Percentiles rank a stretch among this genome's conserved stretches.
These are phyloP conservation scores for Cytospora paraplurivora DNA, from an alignment of 2,329 filamentous ascomycete genomes.

Conservation along the genomic window DNA sequence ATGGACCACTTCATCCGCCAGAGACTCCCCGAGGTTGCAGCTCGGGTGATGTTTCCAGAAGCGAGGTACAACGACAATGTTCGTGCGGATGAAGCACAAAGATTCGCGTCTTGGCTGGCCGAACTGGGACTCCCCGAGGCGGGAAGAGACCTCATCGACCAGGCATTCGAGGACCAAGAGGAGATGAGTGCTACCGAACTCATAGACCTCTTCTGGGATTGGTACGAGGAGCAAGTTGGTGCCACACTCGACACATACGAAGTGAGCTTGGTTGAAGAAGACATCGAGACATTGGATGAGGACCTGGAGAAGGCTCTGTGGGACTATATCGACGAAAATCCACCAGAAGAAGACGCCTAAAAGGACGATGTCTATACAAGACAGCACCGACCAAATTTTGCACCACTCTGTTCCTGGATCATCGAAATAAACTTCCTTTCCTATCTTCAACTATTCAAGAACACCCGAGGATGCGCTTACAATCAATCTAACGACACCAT, in stretches of 20 bases:
- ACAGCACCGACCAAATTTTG: neutral
- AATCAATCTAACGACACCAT: too few relatives aligned
- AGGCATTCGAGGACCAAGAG: neutral
- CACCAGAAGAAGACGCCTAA: neutral
- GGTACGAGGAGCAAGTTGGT: neutral
- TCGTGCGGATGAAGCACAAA: neutral
- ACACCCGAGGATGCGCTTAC: too few relatives aligned
- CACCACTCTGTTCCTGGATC: neutral
- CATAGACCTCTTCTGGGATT: neutral
- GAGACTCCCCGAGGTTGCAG: neutral
- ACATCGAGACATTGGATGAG: neutral
- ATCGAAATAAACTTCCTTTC: neutral
- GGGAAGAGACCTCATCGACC: neutral
- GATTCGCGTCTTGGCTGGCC: neutral
- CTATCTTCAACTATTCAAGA: too few relatives aligned
- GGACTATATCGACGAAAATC: neutral
- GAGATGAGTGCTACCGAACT: neutral
- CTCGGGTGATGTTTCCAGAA: neutral
- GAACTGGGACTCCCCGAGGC: neutral
- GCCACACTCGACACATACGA: neutral
- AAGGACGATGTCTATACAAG: neutral
- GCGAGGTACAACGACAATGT: neutral
- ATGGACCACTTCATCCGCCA: neutral
- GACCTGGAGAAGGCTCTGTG: neutral
- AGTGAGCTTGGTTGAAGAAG: neutral